Evolutionary conservation across 2,329 filamentous ascomycete species (phyloP).

Genomic region (Cladophialophora yegresii): DNA sequence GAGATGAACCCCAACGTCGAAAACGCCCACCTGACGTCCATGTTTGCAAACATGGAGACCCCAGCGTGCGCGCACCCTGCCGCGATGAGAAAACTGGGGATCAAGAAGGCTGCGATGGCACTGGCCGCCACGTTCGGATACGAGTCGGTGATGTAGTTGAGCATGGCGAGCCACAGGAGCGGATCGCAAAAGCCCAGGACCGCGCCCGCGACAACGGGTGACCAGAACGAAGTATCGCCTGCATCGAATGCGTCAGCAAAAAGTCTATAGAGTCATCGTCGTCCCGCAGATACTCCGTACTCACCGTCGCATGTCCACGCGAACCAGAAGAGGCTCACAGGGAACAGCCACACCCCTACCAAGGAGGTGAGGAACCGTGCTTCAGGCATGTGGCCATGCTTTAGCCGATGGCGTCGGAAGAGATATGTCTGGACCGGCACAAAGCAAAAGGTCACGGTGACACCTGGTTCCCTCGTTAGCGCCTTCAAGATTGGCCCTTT

Average conservation of each 20-base stretch:
- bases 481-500: neutral
- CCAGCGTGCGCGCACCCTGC: slow-evolving; percentile 47
- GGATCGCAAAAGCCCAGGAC: slow-evolving; percentile 48
- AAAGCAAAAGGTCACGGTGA: slow-evolving; percentile 47
- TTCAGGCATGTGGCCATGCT: slow-evolving; percentile 44
- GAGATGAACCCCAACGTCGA: slow-evolving; percentile 47
- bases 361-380: slow-evolving; percentile 48
- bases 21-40: slow-evolving; percentile 48
- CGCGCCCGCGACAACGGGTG: slow-evolving; percentile 45
- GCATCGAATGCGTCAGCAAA: neutral
- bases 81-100: slow-evolving; percentile 48
- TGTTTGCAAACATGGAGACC: slow-evolving; percentile 44
- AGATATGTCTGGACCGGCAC: slow-evolving; percentile 49
- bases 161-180: slow-evolving; percentile 49
- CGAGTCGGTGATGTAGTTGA: slow-evolving; percentile 49
- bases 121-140: slow-evolving; percentile 48
- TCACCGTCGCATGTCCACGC: slow-evolving; percentile 48
- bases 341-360: slow-evolving; percentile 49
- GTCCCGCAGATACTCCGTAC: slow-evolving; percentile 21
- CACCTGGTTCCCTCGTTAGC: slow-evolving; percentile 31
- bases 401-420: slow-evolving; percentile 44
- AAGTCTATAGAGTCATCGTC: neutral
- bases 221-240: slow-evolving; percentile 44
- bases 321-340: slow-evolving; percentile 48
- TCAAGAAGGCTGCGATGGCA: slow-evolving; percentile 49